Conservation (phyloP, 1,139 yeast species). For the Diutina neorugosa region DNA sequence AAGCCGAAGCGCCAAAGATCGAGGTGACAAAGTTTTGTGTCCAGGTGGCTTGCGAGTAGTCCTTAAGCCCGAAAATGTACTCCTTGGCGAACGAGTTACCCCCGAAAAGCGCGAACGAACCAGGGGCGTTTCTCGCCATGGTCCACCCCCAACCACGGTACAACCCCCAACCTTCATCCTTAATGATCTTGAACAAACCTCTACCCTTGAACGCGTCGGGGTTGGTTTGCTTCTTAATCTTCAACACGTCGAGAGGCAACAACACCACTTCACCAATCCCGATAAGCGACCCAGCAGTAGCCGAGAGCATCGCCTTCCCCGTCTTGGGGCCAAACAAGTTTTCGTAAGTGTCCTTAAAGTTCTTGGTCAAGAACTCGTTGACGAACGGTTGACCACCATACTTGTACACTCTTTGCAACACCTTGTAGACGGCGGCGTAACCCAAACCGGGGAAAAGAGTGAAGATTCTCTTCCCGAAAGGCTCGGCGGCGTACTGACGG, state of each 20-base stretch:
- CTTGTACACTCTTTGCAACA: slow-evolving; percentile 93
- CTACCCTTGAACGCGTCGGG: slow-evolving; percentile 98
- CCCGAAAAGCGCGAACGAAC: slow-evolving; percentile 93
- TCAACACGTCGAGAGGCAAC: slow-evolving; percentile 89
- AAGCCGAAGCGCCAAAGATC: slow-evolving; percentile 96
- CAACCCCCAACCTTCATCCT: slow-evolving; percentile 86
- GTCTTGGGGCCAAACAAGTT: slow-evolving; percentile 79
- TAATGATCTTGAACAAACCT: slow-evolving; percentile 75
- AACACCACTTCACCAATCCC: slow-evolving; percentile 97
- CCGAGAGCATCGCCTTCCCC: slow-evolving; percentile 92
- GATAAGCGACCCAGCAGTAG: slow-evolving; percentile 92
- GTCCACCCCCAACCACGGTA: slow-evolving; percentile 99
- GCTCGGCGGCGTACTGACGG: slow-evolving; percentile 65
- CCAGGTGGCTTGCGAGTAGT: slow-evolving; percentile 91
- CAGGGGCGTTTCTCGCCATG: slow-evolving; percentile 98
- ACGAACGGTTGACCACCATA: slow-evolving; percentile 99
- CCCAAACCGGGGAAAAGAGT: slow-evolving; percentile 97
- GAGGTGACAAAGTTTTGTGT: slow-evolving; percentile 88
- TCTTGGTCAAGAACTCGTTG: slow-evolving; percentile 74
- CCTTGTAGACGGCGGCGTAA: slow-evolving; percentile 94
- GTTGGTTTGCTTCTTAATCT: slow-evolving; percentile 97
- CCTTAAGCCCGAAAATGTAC: slow-evolving; percentile 75
- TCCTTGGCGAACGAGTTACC: slow-evolving; percentile 99
- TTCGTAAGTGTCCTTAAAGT: slow-evolving; percentile 64
- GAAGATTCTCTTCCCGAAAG: slow-evolving; percentile 58